A percentile compares a stretch with the other conserved stretches of the same genome.
phyloP scores from a whole-genome alignment of 768 basidiomycete species.

The Myochromella boudieri region DNA sequence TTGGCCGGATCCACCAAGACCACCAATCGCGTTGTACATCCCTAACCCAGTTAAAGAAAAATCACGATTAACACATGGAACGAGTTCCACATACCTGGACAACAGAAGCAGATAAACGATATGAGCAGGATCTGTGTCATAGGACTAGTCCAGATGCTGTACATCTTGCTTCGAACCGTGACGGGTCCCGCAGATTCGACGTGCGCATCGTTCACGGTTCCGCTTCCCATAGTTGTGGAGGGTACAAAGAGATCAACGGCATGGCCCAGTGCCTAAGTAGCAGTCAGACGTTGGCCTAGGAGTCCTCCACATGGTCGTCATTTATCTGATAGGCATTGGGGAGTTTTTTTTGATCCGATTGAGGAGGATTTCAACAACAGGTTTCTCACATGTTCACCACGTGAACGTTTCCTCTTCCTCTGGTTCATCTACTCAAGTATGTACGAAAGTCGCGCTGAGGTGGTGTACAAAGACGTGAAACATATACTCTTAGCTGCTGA shows the following conservation, averaged over 20 bases:
- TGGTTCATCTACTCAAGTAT: too few species aligned
- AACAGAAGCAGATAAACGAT: conserved; percentile 27
- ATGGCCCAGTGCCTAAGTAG: neutral
- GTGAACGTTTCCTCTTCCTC: too few species aligned
- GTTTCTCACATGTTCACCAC: too few species aligned
- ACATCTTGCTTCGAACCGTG: conserved; percentile 9
- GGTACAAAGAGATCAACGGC: neutral
- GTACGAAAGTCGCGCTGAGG: too few species aligned
- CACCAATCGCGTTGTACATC: conserved; percentile 30
- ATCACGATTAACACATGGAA: neutral
- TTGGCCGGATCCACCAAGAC: conserved; percentile 28
- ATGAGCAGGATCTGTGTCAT: conserved; percentile 28
- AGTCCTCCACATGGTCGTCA: conserved; percentile 1
- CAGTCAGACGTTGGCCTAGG: neutral
- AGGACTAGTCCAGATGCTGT: conserved; percentile 21
- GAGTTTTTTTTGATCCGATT: too few species aligned
- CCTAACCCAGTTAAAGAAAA: too few species aligned
- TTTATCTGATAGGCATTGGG: too few species aligned
- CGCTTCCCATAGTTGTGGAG: conserved; percentile 1
- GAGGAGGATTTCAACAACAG: too few species aligned
- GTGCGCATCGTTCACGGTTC: neutral
- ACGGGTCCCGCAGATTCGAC: conserved; percentile 1
- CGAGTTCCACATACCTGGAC: conserved; percentile 20
- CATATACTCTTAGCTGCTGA: too few species aligned
- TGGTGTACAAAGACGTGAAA: too few species aligned